Base-by-base conservation (phyloP, 2,329 filamentous ascomycete species). In the Aspergillus ibericus region DNA sequence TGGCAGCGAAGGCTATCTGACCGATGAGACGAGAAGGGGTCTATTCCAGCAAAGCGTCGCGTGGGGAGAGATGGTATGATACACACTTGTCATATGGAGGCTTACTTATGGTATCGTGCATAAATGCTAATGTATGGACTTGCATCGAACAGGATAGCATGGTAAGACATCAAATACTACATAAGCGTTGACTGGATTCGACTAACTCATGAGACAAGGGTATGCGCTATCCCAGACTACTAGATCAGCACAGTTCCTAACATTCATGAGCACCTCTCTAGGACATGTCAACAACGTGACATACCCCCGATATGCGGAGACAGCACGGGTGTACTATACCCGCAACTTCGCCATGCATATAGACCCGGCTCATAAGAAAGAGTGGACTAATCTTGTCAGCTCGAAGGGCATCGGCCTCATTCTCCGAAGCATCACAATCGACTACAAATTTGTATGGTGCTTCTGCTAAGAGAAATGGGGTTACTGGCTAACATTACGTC, bases 211-310 rank as follows among this genome's bases (percentile, higher is more conserved):
- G 20, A 12, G 16, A 32, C 13, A 20, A 51, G 71, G 71, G 71
- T 74, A 72, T 59, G 53, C 35, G 29, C 36, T 50, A 10, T 34
- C 3, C 36, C 9, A 10, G 27, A 12, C 9, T 15, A 22, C 9
- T 27, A 10, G 9, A 52, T 25, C 29, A 10, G 10, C 40, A 13
- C 22, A 22, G 32, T 27, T 27, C n/a, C 22, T 57, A 54, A 52
- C 64, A 22, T 44, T 29, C 13, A 20, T n/a, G 9, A 36, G 8
- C 32, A 15, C 42, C 55, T 44, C 18, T 29, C 34, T 78, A 86
- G 85, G 87, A 50, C 92, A 96, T 74, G 89, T 96, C 50, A 96
- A 96, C 73, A 96, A 96, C 67, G 87, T 93, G 62, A 85, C 85
- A 64, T 96, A 96, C 74, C 87, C 90, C 66, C 85, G 89, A 61